Conservation (phyloP, 2,329 filamentous ascomycete genomes). For the Colletotrichum salicis region DNA sequence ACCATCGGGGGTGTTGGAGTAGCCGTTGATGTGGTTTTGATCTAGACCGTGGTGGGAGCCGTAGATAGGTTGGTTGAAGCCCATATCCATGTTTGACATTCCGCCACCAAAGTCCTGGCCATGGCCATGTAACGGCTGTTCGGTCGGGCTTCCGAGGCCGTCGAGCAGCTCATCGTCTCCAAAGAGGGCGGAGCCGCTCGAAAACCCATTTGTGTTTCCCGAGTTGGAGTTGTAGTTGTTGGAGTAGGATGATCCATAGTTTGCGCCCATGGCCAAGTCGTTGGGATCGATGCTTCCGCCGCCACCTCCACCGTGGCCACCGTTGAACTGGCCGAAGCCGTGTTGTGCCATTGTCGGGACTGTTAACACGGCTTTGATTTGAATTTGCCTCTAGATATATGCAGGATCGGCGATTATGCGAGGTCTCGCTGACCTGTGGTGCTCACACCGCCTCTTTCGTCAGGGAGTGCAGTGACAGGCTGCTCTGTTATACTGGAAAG, state of each 20-base stretch:
- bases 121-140: slow-evolving; percentile 63
- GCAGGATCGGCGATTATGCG: slow-evolving; percentile 7
- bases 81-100: slow-evolving; percentile 67
- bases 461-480: not conserved
- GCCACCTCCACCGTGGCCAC: slow-evolving; percentile 54
- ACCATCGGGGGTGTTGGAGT: slow-evolving; percentile 91
- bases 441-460: slow-evolving; percentile 27
- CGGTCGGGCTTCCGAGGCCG: slow-evolving; percentile 68
- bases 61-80: slow-evolving; percentile 65
- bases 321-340: slow-evolving; percentile 66
- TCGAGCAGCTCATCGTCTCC: slow-evolving; percentile 91
- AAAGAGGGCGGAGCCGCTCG: slow-evolving; percentile 80
- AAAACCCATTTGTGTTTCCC: slow-evolving; percentile 75
- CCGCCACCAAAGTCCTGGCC: slow-evolving; percentile 64
- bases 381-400: not conserved
- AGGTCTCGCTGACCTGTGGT: slow-evolving; percentile 7
- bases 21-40: slow-evolving; percentile 78
- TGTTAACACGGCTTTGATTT: not conserved
- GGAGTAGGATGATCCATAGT: slow-evolving; percentile 68
- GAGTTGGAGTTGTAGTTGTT: slow-evolving; percentile 64
- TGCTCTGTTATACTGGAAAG: not conserved
- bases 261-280: slow-evolving; percentile 77
- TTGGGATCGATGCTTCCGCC: slow-evolving; percentile 80
- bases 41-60: slow-evolving; percentile 70
- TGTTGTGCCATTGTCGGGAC: slow-evolving; percentile 62